Conservation (phyloP, 768 basidiomycete genomes). For the Pisolithus tinctorius region DNA sequence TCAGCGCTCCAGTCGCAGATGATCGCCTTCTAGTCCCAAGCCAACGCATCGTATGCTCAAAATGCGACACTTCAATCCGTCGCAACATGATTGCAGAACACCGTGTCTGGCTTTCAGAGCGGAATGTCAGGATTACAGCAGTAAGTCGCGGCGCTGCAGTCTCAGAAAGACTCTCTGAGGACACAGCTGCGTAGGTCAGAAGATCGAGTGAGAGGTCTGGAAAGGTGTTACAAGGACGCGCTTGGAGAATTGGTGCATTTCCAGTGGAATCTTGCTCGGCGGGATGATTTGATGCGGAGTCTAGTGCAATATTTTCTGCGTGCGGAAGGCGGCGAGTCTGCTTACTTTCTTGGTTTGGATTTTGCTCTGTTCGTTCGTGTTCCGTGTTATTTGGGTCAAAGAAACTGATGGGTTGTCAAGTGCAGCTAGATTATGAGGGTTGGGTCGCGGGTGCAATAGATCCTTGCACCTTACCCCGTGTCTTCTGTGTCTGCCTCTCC, state of each 20-base stretch:
- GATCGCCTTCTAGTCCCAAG: conserved; percentile 22
- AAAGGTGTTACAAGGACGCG: conserved; percentile 60
- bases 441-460: too few species aligned
- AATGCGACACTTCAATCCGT: conserved; percentile 26
- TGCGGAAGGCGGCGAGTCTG: conserved; percentile 48
- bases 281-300: conserved; percentile 78
- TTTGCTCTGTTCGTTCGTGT: conserved; percentile 7
- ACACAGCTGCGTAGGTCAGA: conserved; percentile 33
- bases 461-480: too few species aligned
- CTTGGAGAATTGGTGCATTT: conserved; percentile 67
- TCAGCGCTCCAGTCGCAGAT: conserved; percentile 22
- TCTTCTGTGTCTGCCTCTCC: too few species aligned
- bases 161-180: conserved; percentile 28
- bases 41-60: conserved; percentile 29
- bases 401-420: too few species aligned
- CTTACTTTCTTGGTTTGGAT: conserved; percentile 24
- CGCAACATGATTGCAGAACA: conserved; percentile 20
- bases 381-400: conserved; percentile 2
- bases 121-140: conserved; percentile 22
- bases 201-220: conserved; percentile 49
- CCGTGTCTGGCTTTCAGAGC: conserved; percentile 10
- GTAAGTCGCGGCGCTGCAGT: conserved; percentile 20
- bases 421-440: too few species aligned
- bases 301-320: conserved; percentile 78
- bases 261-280: conserved; percentile 71